Base-by-base conservation (phyloP, 1,139 yeast genomes). In the Lodderomyces margitis region DNA sequence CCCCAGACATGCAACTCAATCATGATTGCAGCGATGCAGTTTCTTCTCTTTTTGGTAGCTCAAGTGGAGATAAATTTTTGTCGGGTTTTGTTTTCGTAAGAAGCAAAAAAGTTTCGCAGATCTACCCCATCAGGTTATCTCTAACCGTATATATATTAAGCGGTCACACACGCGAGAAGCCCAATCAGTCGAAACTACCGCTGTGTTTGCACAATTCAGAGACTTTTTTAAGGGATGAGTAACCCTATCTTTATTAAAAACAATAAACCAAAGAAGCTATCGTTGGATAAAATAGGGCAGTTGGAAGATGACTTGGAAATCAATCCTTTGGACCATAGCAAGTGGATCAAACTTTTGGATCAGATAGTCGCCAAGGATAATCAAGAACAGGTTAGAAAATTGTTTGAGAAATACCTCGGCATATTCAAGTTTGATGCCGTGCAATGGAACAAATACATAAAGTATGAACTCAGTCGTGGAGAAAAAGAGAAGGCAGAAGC, bases 391-490 rank as follows among this genome's bases (percentile, higher is more conserved):
- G 80, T 82, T 10, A 64, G 87, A 36, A 64, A 68, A 5, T 71
- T 75, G 0, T 89, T 77, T 59, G 83, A 82, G 43, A 66, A 75
- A 31, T 82, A 85, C 55, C 71, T 91, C 41, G 62, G 63, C 14
- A 68, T 78, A 5, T 91, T 87, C 66, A 88, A 86, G 43, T 75
- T 70, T 48, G 78, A 72, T 49, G 70, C 58, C 57, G 72, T 75
- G 12, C 76, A 80, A 42, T 88, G 97, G 97, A 71, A 81, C 34
- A 74, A 69, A 40, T 89, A 87, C 58, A 78, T 88, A 45, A 78
- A 80, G 45, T 78, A 78, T 52, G 91, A 87, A 58, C 63, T 86
- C 49, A 75, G 74, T 41, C 70, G 86, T 47, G 84, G 83, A 40
- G 92, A 88, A 53, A 82, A 82, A 55, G 70, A 74, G 37, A 74